phyloP scores from a whole-genome alignment of 805 yeast genomes.

The Candida tibetensis region DNA sequence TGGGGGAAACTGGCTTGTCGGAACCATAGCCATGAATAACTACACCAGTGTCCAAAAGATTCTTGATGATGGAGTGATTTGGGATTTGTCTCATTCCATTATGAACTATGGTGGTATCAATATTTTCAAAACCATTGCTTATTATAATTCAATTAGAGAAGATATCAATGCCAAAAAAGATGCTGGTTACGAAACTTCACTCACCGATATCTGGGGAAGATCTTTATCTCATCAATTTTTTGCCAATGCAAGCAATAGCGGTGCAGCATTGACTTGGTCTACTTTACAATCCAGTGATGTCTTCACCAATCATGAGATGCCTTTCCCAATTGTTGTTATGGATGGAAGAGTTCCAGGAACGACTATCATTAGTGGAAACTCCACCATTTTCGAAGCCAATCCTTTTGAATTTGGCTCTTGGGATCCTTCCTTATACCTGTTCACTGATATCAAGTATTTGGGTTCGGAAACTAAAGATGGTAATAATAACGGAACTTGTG shows the following conservation, averaged over 20 bases:
- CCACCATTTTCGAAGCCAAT: conserved; percentile 26
- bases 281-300: conserved; percentile 17
- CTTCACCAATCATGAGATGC: conserved; percentile 25
- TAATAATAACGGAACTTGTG: conserved; percentile 15
- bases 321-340: conserved; percentile 26
- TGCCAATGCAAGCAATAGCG: conserved; percentile 22
- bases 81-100: conserved; percentile 59
- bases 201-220: conserved; percentile 45
- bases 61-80: conserved; percentile 24
- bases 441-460: conserved; percentile 23
- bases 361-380: conserved; percentile 20
- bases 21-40: conserved; percentile 58
- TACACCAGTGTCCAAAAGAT: conserved; percentile 51
- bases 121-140: conserved; percentile 62
- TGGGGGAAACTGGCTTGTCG: conserved; percentile 61
- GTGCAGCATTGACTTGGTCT: conserved; percentile 27
- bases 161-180: conserved; percentile 31
- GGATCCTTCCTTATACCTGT: conserved; percentile 25
- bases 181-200: conserved; percentile 36
- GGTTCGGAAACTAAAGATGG: conserved; percentile 22
- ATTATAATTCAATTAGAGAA: conserved; percentile 28
- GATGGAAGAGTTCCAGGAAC: conserved; percentile 26
- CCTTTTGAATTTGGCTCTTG: conserved; percentile 28
- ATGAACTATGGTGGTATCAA: conserved; percentile 63
- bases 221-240: conserved; percentile 41